Percentiles rank a stretch among this genome's conserved stretches.
Conservation (phyloP, 176 grass and related monocot genomes). For the Metroxylon sagu region DNA sequence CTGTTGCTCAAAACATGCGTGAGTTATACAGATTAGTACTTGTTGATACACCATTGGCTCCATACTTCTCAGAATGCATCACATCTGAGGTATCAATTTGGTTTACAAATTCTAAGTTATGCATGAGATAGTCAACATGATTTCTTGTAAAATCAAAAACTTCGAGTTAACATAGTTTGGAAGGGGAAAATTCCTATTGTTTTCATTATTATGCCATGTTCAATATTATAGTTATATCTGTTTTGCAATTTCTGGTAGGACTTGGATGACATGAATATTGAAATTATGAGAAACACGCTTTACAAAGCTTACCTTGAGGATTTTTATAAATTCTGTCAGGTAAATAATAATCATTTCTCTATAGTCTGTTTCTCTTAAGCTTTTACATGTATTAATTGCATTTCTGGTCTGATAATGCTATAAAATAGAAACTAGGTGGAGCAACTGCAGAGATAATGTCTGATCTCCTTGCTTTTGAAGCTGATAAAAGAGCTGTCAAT, state of each 20-base stretch:
- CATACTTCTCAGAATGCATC: slow-evolving; percentile 98
- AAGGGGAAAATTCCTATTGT: too few species aligned
- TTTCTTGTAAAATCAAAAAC: too few species aligned
- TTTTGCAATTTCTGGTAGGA: slow-evolving; percentile 43
- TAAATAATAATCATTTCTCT: slow-evolving; percentile 10
- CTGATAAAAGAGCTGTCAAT: slow-evolving; percentile 94
- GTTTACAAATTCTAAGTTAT: background rate
- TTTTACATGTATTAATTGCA: background rate
- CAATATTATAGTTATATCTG: background rate
- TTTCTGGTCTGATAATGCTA: slow-evolving; percentile 13
- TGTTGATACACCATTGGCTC: slow-evolving; percentile 82
- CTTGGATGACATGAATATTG: slow-evolving; percentile 99
- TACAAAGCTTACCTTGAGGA: slow-evolving; percentile 99
- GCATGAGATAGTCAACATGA: too few species aligned
- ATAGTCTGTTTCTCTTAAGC: too few species aligned
- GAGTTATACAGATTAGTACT: slow-evolving; percentile 99
- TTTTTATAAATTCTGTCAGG: slow-evolving; percentile 90
- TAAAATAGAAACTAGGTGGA: slow-evolving; percentile 81
- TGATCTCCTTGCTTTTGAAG: slow-evolving; percentile 96
- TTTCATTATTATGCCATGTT: too few species aligned
- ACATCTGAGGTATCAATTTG: slow-evolving; percentile 73
- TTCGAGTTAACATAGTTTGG: too few species aligned
- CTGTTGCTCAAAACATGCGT: slow-evolving; percentile 96
- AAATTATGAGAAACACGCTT: slow-evolving; percentile 98
- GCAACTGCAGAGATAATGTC: slow-evolving; percentile 97